A percentile compares a stretch with the other conserved stretches of the same genome.
These are phyloP conservation scores for Tetrahymena borealis DNA, from an alignment of 73 alveolate genomes.

Conservation along the genomic window DNA sequence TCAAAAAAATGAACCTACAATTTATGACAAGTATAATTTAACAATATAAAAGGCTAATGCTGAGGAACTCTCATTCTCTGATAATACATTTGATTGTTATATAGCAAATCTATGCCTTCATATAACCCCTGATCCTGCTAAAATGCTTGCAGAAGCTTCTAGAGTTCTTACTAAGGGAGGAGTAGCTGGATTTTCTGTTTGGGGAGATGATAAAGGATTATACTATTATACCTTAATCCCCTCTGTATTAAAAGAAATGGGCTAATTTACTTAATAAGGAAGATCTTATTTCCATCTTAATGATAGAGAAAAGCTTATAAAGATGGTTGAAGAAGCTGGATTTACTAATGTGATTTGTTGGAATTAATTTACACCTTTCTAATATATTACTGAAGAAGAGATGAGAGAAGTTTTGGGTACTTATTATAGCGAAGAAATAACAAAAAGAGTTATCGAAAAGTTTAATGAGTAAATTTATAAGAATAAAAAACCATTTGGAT, in stretches of 20 bases:
- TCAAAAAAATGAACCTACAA: background rate
- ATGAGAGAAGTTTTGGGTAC: background rate
- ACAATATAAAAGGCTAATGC: constrained; percentile 15
- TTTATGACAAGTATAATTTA: background rate
- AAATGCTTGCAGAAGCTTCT: constrained; percentile 48
- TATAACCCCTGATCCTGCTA: constrained; percentile 45
- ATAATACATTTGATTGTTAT: constrained; percentile 46
- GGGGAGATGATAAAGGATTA: constrained; percentile 56
- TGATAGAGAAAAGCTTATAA: background rate
- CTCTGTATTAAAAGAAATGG: background rate
- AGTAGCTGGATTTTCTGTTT: constrained; percentile 51
- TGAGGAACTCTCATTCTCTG: constrained; percentile 53
- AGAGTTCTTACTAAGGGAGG: constrained; percentile 49
- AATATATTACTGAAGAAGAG: background rate
- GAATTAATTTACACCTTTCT: background rate
- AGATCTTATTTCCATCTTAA: constrained; percentile 21
- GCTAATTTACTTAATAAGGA: background rate
- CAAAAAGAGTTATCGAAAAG: background rate
- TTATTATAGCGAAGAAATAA: background rate
- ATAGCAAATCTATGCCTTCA: constrained; percentile 55
- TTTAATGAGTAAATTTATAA: background rate
- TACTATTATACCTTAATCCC: background rate
- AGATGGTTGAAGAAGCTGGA: constrained; percentile 11
- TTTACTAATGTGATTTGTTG: background rate
- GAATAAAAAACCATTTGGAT: background rate